Conservation (phyloP, 1,284 basidiomycete species). For the Rhodotorula sp. region DNA sequence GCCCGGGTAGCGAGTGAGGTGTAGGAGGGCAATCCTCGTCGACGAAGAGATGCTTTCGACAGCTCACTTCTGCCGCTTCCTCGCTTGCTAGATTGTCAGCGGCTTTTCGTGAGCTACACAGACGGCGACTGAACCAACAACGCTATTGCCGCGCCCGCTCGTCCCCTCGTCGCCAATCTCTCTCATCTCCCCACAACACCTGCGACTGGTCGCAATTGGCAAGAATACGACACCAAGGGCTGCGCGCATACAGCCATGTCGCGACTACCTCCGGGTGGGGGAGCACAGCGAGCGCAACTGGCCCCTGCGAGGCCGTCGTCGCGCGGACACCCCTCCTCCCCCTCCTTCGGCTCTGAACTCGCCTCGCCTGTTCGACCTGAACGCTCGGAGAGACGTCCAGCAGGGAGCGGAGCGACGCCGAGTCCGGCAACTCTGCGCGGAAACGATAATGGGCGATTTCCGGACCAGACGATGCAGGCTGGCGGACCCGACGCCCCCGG, state of each 20-base stretch:
- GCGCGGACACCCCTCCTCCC: neutral
- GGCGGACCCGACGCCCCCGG: neutral
- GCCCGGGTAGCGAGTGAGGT: too few species aligned
- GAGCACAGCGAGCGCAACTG: neutral
- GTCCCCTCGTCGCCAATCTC: too few species aligned
- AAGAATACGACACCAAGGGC: too few species aligned
- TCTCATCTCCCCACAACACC: too few species aligned
- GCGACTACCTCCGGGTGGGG: neutral
- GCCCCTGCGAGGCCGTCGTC: neutral
- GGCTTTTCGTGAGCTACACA: too few species aligned
- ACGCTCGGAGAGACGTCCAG: conserved; percentile 15
- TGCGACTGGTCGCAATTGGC: too few species aligned
- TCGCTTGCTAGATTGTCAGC: too few species aligned
- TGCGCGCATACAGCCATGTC: neutral
- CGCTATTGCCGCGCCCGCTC: too few species aligned
- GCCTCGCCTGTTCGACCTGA: conserved; percentile 17
- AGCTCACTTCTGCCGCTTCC: too few species aligned
- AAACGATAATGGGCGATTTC: conserved; percentile 14
- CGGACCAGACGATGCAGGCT: neutral
- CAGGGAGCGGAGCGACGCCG: conserved; percentile 5
- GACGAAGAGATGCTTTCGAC: too few species aligned
- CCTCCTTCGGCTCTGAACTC: neutral
- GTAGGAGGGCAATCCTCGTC: too few species aligned
- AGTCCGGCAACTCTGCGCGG: conserved; percentile 13
- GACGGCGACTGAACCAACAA: too few species aligned